These are phyloP conservation scores for Albophoma yamanashiensis DNA, from an alignment of 2,329 filamentous ascomycete genomes.

Conservation along the genomic window DNA sequence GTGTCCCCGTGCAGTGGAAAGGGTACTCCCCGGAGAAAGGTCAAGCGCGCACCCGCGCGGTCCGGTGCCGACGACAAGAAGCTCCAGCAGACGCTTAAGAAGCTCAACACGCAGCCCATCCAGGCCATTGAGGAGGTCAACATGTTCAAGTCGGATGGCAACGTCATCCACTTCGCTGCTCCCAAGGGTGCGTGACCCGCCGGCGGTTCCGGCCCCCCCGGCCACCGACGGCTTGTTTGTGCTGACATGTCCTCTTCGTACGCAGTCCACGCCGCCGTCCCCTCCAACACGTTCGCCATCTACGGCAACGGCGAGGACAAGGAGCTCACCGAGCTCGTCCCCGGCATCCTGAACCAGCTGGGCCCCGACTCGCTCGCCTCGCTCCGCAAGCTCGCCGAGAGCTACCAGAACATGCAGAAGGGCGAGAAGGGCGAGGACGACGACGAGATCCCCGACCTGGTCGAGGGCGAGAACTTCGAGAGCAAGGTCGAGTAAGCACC, in stretches of 20 bases:
- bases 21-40: conserved; percentile 93
- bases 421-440: conserved; percentile 76
- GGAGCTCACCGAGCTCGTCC: conserved; percentile 98
- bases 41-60: conserved; percentile 94
- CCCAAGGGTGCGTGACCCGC: conserved; percentile 72
- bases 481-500: conserved; percentile 78
- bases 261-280: conserved; percentile 89
- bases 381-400: conserved; percentile 96
- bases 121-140: conserved; percentile 99
- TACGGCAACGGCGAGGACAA: conserved; percentile 99
- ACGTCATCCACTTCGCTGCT: conserved; percentile 98
- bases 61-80: conserved; percentile 98
- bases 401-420: conserved; percentile 99
- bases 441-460: conserved; percentile 93
- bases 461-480: conserved; percentile 97
- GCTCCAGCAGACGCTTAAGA: conserved; percentile 94
- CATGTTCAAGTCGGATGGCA: conserved; percentile 99
- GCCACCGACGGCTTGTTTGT: not conserved
- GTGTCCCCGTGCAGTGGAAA: conserved; percentile 56
- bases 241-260: not conserved
- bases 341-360: conserved; percentile 98
- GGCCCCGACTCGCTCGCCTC: conserved; percentile 96
- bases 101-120: conserved; percentile 99
- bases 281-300: conserved; percentile 98
- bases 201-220: not conserved